Evolutionary conservation across 257 asterid species (phyloP), one percentile per base, ranked within the genome.

Genomic region (Rhazya stricta): DNA sequence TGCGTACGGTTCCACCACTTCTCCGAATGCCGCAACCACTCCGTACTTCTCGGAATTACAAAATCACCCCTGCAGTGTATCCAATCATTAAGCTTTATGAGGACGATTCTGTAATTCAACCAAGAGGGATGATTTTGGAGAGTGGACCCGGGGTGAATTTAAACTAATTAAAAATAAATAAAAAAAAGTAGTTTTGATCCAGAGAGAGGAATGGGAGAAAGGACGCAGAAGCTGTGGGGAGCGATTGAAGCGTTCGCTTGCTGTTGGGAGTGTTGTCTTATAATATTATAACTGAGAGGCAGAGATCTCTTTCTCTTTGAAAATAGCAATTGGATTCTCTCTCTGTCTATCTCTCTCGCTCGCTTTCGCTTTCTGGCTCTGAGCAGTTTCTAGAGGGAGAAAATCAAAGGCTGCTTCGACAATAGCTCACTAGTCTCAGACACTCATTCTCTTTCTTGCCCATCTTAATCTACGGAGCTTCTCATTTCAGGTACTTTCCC

Each of bases 161-260:
- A 10, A 3, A 53, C 11, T 37, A 16, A 6, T 32, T 34, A 6
- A 11, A 32, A 39, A 36, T 19, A 25, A 46, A 25, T 5, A 11
- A 27, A 19, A 9, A 50, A 19, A 58, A 32, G 13, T 2, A 9
- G 4, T 37, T 18, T 50, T 23, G 21, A 51, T 34, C 8, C 15
- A 11, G 60, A 53, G 34, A 39, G 18, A 27, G 41, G 42, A 46
- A 67, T 3, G 34, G 6, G 45, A 29, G 80, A 77, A 78, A 72
- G 72, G 30, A 77, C 77, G 72, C 53, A 51, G 81, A 76, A 72
- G 69, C 66, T 32, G 37, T 50, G 16, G 43, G 34, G 37, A 34
- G 77, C 73, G 73, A 25, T 62, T 46, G 65, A 78, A 78, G 77
- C 79, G 74, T 50, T 67, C 71, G 61, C 30, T 45, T 34, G 9